Conservation (phyloP, 2,329 filamentous ascomycete genomes). For the Penicillium sp. region DNA sequence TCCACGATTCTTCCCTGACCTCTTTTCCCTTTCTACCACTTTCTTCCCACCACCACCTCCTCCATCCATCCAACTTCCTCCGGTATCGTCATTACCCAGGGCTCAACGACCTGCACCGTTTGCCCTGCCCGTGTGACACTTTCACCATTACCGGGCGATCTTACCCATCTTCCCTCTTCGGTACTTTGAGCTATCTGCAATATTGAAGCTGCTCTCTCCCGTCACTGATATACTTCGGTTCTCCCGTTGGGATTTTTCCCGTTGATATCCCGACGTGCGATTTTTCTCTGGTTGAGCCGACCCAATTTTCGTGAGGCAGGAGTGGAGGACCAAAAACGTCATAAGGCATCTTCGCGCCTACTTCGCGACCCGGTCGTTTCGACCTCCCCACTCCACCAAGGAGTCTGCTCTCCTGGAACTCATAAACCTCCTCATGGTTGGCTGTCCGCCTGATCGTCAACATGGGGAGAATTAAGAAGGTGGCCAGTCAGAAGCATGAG, state of each 20-base stretch:
- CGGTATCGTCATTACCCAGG: constrained; percentile 22
- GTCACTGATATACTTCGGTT: constrained; percentile 1
- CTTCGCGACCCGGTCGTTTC: constrained; percentile 31
- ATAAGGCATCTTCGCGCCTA: constrained; percentile 35
- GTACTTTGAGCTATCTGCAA: constrained; percentile 15
- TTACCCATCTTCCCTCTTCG: constrained; percentile 16
- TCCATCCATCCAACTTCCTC: constrained; percentile 3
- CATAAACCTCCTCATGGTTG: constrained; percentile 41
- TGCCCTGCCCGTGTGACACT: constrained; percentile 28
- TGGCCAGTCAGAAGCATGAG: constrained; percentile 52
- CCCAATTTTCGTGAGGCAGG: constrained; percentile 28
- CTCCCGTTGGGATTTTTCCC: neutral
- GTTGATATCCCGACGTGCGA: neutral
- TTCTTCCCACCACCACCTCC: constrained; percentile 6
- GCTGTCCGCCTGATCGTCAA: constrained; percentile 33
- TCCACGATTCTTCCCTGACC: constrained; percentile 21
- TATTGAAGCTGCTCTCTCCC: constrained; percentile 4
- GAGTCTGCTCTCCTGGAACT: constrained; percentile 28
- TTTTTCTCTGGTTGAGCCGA: constrained; percentile 11
- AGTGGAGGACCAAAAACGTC: constrained; percentile 37
- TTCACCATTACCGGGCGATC: constrained; percentile 25
- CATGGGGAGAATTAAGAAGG: constrained; percentile 56
- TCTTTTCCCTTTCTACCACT: constrained; percentile 12
- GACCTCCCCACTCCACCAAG: constrained; percentile 27
- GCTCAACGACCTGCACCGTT: constrained; percentile 45